phyloP scores from a whole-genome alignment of 257 asterid species.

The Anisodus acutangulus region DNA sequence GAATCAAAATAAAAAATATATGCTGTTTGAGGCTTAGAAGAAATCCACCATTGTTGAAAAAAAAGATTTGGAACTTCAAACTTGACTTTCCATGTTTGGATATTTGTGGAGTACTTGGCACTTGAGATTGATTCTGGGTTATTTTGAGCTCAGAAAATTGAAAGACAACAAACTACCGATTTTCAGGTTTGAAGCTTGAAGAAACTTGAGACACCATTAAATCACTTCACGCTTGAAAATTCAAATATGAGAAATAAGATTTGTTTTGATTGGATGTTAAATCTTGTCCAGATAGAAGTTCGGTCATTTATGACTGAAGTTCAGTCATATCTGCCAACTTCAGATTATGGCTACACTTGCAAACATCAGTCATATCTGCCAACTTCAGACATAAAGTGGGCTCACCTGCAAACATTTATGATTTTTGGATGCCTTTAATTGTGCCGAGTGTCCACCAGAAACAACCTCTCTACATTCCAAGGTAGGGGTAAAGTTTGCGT shows the following conservation, averaged over 20 bases:
- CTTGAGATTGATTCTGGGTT: background rate
- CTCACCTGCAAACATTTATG: background rate
- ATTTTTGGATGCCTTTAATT: background rate
- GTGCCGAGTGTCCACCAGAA: too few relatives aligned
- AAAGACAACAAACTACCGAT: background rate
- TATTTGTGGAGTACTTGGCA: constrained; percentile 13
- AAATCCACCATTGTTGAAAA: background rate
- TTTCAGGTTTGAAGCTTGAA: background rate
- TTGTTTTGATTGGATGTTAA: background rate
- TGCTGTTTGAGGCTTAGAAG: constrained; percentile 9
- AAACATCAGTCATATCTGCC: background rate
- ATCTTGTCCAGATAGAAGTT: background rate
- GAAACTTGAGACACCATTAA: background rate
- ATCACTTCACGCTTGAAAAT: background rate
- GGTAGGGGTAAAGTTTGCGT: too few relatives aligned
- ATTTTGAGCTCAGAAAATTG: background rate
- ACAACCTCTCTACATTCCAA: too few relatives aligned
- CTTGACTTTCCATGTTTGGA: constrained; percentile 3
- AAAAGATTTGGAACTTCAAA: background rate
- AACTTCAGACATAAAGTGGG: background rate
- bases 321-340: background rate
- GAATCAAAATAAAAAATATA: background rate
- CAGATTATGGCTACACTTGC: too few relatives aligned
- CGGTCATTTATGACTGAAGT: background rate
- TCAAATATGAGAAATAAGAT: background rate